Base-by-base conservation (phyloP, 176 grass and related monocot genomes). In the Thalia dealbata region DNA sequence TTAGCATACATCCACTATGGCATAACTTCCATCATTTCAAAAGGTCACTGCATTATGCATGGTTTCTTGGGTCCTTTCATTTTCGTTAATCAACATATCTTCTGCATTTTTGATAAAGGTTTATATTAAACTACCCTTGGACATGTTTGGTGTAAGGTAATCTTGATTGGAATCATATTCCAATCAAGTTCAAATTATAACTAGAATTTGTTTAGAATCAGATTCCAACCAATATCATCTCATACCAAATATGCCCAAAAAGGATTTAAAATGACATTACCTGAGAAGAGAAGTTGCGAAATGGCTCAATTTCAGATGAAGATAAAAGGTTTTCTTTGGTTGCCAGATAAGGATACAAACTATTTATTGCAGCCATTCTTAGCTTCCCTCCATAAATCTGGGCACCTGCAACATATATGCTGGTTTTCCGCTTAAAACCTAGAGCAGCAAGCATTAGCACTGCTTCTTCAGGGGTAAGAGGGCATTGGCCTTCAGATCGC, bases 391-490 rank as follows among this genome's bases (percentile, higher is more conserved):
- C 95, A 75, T 91, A 99, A 75, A 93, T 93, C 86, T 99, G 87
- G 73, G 95, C 87, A 73, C 95, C 95, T 68, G 90, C 95, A 79
- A 93, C 48, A 74, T 99, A 99, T 71, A 99, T 80, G 52, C 67
- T 85, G 76, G 95, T 99, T 59, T 81, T 79, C 52, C 77, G 84
- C 44, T 99, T 99, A 81, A 99, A 99, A 77, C 95, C 95, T 74
- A 93, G 76, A 80, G 89, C 90, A 62, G 90, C 85, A 45, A 99
- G 90, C 95, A 97, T 97, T 84, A 97, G 89, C 42, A 93, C 95
- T 46, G 90, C 85, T 77, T 92, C 95, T 83, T 97, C 95, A 76
- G 95, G 95, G 32, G 95, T 89, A 71, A 97, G 85, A 50, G 95
- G 95, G 46, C 95, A 97, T 82, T 97, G 84, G 10, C 95, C 95